Evolutionary conservation across 2,329 filamentous ascomycete species (phyloP), one percentile per base, ranked within the genome.

Genomic region (Chaetomium sp.): DNA sequence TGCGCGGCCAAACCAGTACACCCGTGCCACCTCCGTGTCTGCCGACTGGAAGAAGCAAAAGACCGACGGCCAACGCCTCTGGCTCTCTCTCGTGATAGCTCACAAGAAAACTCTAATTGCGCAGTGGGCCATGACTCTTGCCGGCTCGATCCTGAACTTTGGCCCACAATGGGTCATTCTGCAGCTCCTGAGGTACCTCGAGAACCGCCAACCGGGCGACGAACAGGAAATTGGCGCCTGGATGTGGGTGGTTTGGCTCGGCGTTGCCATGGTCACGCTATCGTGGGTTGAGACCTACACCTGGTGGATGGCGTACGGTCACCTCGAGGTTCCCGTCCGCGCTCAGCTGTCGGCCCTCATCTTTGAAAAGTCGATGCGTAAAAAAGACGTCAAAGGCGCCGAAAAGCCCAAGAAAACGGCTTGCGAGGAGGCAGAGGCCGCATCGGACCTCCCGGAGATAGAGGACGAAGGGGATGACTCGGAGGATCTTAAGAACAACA

Each of bases 311-410:
- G 85, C 85, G 0, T 88, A 84, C 75, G 82, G 84, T 0, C 82
- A 86, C 59, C 74, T 93, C 12, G 82, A 82, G 54, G 81, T 92
- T 27, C 88, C 90, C 0, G 79, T 93, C 19, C 86, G 89, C 59
- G 83, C 87, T 31, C 88, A 93, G 70, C 78, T 95, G 2, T 87
- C 89, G 1, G 84, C 89, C 0, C 80, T 92, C 8, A 84, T 94
- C 19, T 94, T 93, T 70, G 85, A 88, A 65, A 95, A 95, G 74
- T 85, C 90, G 0, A 86, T 93, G 81, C 83, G 88, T 51, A 84
- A 88, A 57, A 94, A 94, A 74, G 91, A 93, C 74, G 85, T 91
- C 49, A 92, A 92, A 73, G 83, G 85, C 12, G 81, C 84, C 4
- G 80, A 79, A 42, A 87, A 84, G 71, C 71, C 75, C 10, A 74